Conservation (phyloP, 805 yeast species). For the Ogataea trehalophila region DNA sequence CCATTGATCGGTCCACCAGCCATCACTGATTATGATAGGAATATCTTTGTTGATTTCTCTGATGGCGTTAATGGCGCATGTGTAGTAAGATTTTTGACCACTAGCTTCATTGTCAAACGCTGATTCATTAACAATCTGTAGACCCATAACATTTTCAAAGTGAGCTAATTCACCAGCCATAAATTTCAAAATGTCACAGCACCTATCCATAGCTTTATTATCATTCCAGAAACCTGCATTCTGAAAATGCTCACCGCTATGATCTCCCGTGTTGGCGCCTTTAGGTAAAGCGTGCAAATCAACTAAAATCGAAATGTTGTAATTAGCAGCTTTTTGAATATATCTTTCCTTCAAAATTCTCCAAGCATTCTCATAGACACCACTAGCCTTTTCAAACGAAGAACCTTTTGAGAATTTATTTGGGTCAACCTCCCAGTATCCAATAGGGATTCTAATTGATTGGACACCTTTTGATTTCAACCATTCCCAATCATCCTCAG, state of each 20-base stretch:
- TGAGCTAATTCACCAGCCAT: slow-evolving; percentile 53
- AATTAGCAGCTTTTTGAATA: slow-evolving; percentile 53
- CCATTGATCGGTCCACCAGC: slow-evolving; percentile 89
- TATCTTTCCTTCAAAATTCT: slow-evolving; percentile 41
- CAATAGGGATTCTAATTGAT: slow-evolving; percentile 80
- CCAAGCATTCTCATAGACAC: slow-evolving; percentile 78
- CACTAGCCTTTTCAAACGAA: slow-evolving; percentile 49
- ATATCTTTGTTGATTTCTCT: slow-evolving; percentile 48
- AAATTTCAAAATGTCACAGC: slow-evolving; percentile 49
- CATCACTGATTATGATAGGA: slow-evolving; percentile 84
- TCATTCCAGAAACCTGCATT: slow-evolving; percentile 63
- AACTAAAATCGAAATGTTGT: slow-evolving; percentile 68
- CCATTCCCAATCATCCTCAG: slow-evolving; percentile 78
- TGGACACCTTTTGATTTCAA: slow-evolving; percentile 63
- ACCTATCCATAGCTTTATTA: slow-evolving; percentile 36
- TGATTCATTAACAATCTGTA: slow-evolving; percentile 85
- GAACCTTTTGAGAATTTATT: slow-evolving; percentile 56
- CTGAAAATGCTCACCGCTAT: slow-evolving; percentile 65
- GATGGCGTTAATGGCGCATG: slow-evolving; percentile 57
- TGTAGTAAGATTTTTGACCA: slow-evolving; percentile 56
- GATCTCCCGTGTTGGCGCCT: slow-evolving; percentile 85
- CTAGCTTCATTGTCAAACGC: slow-evolving; percentile 52
- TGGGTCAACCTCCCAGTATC: slow-evolving; percentile 82
- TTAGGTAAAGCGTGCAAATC: slow-evolving; percentile 90
- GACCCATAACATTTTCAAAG: slow-evolving; percentile 69